phyloP scores from a whole-genome alignment of 2,329 filamentous ascomycete species.

The Alternaria atra region DNA sequence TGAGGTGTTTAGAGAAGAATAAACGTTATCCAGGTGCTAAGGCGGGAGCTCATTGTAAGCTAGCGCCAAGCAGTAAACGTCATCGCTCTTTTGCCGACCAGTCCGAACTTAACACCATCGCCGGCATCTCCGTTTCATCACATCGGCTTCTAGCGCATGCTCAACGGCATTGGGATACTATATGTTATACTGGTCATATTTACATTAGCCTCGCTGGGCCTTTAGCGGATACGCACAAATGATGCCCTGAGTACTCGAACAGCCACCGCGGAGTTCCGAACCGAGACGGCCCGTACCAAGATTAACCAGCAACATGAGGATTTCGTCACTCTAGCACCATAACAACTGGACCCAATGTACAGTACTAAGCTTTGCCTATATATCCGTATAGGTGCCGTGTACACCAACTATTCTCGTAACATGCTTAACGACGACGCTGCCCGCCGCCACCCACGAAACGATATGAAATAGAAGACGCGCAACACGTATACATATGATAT shows the following conservation, averaged over 20 bases:
- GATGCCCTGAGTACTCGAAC: background rate
- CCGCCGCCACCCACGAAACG: background rate
- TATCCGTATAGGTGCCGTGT: background rate
- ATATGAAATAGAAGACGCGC: background rate
- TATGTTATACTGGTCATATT: background rate
- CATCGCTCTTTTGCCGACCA: constrained; percentile 26
- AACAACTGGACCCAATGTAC: background rate
- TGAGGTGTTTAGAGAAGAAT: constrained; percentile 9
- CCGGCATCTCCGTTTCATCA: background rate
- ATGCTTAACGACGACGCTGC: background rate
- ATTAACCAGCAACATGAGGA: background rate
- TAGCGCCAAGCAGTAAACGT: constrained; percentile 41
- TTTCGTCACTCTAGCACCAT: background rate
- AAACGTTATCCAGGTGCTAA: constrained; percentile 20
- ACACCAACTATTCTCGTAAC: background rate
- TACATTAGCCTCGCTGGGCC: background rate
- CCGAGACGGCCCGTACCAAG: background rate
- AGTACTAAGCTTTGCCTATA: background rate
- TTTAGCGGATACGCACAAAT: background rate
- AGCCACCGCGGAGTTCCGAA: background rate
- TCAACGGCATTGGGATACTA: background rate
- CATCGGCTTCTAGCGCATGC: background rate
- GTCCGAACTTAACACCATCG: constrained; percentile 8
- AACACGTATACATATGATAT: background rate
- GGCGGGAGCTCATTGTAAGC: constrained; percentile 21